Evolutionary conservation across 768 basidiomycete species (phyloP), one percentile per base, ranked within the genome.

Genomic region (Lactarius psammicola): DNA sequence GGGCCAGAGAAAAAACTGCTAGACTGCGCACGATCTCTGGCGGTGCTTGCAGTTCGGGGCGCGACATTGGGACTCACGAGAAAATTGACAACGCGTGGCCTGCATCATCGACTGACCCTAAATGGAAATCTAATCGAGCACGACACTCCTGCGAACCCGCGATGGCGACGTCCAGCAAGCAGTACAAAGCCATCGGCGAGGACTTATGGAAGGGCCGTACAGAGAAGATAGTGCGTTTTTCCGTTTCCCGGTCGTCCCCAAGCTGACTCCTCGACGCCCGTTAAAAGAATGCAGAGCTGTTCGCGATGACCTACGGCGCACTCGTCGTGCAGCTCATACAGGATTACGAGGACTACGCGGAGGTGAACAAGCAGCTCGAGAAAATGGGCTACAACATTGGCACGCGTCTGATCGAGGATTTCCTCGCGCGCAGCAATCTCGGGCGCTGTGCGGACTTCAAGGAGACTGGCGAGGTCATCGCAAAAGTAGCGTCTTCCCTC

Each of bases 361-460:
- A 96, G 75, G 92, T 94, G 68, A 94, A 94, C 77, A 95, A 93
- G 76, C 95, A 99, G 75, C 87, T 99, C 3, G 96, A 99, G 72
- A 96, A 95, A 80, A 98, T 98, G 96, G 97, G 97, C 4, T 98
- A 97, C 77, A 97, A 95, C 74, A 98, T 99, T 65, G 97, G 97
- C 31, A 96, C 89, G 30, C 83, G 97, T 44, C 79, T 99, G 61
- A 97, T 99, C 64, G 97, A 99, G 74, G 97, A 99, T 74, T 97
- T 99, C 73, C 83, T 99, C 56, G 96, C 97, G 28, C 87, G 92
- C 74, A 95, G 94, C 68, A 87, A 84, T n/a, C 75, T 97, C 23
- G 93, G 92, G n/a, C 82, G 93, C 70, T 99, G 97, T 76, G 79
- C 87, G 18, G 95, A 98, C 78, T 97, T 99, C 75, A 83, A 84